Percentiles rank a stretch among this genome's conserved stretches.
Evolutionary conservation across 2,329 filamentous ascomycete species (phyloP).

Genomic region (Ophidiomyces ophidiicola): DNA sequence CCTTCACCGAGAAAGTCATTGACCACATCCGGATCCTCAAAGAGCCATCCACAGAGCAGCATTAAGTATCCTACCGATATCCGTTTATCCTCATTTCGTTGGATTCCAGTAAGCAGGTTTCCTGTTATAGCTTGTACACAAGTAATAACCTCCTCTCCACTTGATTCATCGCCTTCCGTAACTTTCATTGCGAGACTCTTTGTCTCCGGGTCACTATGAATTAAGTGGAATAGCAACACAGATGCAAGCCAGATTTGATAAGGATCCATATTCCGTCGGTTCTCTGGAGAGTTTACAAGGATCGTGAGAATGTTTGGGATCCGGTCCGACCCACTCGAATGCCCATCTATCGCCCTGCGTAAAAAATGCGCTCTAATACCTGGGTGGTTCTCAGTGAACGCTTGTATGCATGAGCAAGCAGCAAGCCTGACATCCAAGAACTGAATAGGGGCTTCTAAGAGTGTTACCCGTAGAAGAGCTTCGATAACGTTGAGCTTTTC

Average conservation of each 20-base stretch:
- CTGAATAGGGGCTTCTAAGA: slow-evolving; percentile 54
- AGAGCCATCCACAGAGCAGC: slow-evolving; percentile 79
- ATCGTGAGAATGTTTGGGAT: slow-evolving; percentile 81
- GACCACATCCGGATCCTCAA: slow-evolving; percentile 79
- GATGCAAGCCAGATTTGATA: slow-evolving; percentile 86
- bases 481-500: slow-evolving; percentile 79
- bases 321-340: slow-evolving; percentile 63
- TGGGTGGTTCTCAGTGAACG: slow-evolving; percentile 74
- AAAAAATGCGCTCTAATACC: slow-evolving; percentile 79
- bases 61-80: slow-evolving; percentile 78
- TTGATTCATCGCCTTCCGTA: slow-evolving; percentile 76
- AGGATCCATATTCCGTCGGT: slow-evolving; percentile 57
- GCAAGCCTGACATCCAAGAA: slow-evolving; percentile 72
- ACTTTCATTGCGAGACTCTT: slow-evolving; percentile 71
- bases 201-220: slow-evolving; percentile 66
- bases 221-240: slow-evolving; percentile 70
- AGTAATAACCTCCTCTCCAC: slow-evolving; percentile 87
- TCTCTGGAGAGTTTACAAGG: slow-evolving; percentile 55
- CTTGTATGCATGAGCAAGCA: slow-evolving; percentile 80
- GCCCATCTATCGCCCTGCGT: slow-evolving; percentile 75
- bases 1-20: slow-evolving; percentile 89
- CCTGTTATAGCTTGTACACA: slow-evolving; percentile 79
- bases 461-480: slow-evolving; percentile 69
- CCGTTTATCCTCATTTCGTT: slow-evolving; percentile 63
- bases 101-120: slow-evolving; percentile 70